A percentile compares a stretch with the other conserved stretches of the same genome.
phyloP scores from a whole-genome alignment of 2,329 filamentous ascomycete genomes.

The Colletotrichum noveboracense region DNA sequence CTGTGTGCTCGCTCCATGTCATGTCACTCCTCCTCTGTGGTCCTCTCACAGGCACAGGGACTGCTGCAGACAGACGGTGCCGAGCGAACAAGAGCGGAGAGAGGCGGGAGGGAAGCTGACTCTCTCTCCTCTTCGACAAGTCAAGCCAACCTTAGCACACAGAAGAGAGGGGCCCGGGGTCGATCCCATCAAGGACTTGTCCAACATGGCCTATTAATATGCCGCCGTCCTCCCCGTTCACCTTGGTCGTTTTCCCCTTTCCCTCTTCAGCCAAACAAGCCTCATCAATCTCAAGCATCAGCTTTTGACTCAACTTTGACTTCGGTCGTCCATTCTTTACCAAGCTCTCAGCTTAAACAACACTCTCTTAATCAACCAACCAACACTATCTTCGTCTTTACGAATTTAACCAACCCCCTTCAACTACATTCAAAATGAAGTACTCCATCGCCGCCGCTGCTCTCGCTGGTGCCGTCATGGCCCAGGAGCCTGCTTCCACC shows the following conservation, averaged over 20 bases:
- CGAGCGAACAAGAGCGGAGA: not conserved
- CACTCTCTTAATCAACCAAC: slow-evolving; percentile 31
- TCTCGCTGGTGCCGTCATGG: slow-evolving; percentile 48
- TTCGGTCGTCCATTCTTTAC: slow-evolving; percentile 65
- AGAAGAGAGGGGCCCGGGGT: slow-evolving; percentile 14
- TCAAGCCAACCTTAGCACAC: not conserved
- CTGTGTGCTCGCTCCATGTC: not conserved
- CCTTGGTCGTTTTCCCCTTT: slow-evolving; percentile 29
- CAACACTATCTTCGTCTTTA: slow-evolving; percentile 30
- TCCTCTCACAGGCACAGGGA: not conserved
- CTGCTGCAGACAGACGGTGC: not conserved
- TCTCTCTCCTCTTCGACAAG: slow-evolving; percentile 18
- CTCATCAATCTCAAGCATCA: slow-evolving; percentile 38
- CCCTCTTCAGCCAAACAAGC: slow-evolving; percentile 50
- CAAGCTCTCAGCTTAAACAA: slow-evolving; percentile 36
- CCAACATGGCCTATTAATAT: slow-evolving; percentile 50
- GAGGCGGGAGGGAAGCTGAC: slow-evolving; percentile 21
- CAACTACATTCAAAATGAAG: slow-evolving; percentile 62
- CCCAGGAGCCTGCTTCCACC: slow-evolving; percentile 40
- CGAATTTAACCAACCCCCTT: slow-evolving; percentile 27
- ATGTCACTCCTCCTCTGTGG: not conserved
- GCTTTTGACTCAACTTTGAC: slow-evolving; percentile 52
- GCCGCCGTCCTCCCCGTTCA: slow-evolving; percentile 36
- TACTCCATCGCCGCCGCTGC: slow-evolving; percentile 59
- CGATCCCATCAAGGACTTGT: slow-evolving; percentile 14